These are phyloP conservation scores for Macrophomina tecta DNA, from an alignment of 2,329 filamentous ascomycete genomes.

Conservation along the genomic window DNA sequence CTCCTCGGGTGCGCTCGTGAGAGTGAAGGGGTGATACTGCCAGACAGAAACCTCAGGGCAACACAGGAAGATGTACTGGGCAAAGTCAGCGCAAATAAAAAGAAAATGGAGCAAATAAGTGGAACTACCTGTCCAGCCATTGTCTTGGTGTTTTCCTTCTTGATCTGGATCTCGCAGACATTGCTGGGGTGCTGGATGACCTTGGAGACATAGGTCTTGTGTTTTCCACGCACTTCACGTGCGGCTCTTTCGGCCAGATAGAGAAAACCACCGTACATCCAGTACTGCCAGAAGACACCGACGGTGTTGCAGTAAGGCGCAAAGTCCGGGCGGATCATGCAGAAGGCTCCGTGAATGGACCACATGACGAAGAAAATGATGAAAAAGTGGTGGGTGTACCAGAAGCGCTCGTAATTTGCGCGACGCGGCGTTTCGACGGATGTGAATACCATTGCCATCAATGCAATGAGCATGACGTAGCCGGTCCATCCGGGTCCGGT, in stretches of 20 bases:
- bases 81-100: background rate
- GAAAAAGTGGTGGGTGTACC: constrained; percentile 89
- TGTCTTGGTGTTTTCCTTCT: constrained; percentile 85
- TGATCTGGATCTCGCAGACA: constrained; percentile 89
- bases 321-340: constrained; percentile 86
- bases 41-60: constrained; percentile 85
- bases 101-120: constrained; percentile 49
- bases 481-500: constrained; percentile 86
- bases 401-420: constrained; percentile 87
- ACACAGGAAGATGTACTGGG: constrained; percentile 81
- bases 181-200: constrained; percentile 89
- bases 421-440: constrained; percentile 78
- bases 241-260: constrained; percentile 82
- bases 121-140: constrained; percentile 61
- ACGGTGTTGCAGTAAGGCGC: constrained; percentile 78
- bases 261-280: constrained; percentile 81
- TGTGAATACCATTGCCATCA: constrained; percentile 80
- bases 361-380: constrained; percentile 89
- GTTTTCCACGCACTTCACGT: constrained; percentile 77
- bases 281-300: constrained; percentile 89
- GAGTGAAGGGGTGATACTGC: constrained; percentile 88
- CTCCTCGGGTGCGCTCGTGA: constrained; percentile 86
- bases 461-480: constrained; percentile 79
- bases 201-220: constrained; percentile 87
- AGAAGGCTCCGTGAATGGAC: constrained; percentile 88